phyloP scores from a whole-genome alignment of 2,329 filamentous ascomycete species.

The Ascochyta fabae region DNA sequence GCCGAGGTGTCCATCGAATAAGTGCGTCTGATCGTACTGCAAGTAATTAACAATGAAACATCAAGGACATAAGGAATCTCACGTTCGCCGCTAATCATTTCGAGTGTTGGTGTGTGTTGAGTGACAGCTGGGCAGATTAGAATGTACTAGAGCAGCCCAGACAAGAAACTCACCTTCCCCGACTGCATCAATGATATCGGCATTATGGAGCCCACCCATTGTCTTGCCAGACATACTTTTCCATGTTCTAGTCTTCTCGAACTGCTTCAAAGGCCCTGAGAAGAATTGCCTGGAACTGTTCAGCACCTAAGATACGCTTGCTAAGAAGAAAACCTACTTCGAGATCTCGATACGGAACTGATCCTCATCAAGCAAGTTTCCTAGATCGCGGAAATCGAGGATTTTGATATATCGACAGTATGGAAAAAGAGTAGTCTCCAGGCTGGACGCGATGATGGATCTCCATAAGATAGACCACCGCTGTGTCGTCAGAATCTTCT shows the following conservation, averaged over 20 bases:
- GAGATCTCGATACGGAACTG: constrained; percentile 65
- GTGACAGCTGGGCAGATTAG: constrained; percentile 50
- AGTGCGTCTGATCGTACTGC: constrained; percentile 60
- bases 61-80: constrained; percentile 21
- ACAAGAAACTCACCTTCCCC: constrained; percentile 52
- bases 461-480: constrained; percentile 72
- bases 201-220: constrained; percentile 48
- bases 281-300: constrained; percentile 57
- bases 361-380: constrained; percentile 64
- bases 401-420: constrained; percentile 72
- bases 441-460: constrained; percentile 70
- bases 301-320: not conserved
- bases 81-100: constrained; percentile 64
- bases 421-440: constrained; percentile 67
- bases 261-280: constrained; percentile 54
- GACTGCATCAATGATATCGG: constrained; percentile 55
- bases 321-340: constrained; percentile 50
- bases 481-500: constrained; percentile 56
- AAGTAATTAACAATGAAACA: constrained; percentile 13
- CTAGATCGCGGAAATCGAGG: constrained; percentile 68
- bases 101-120: constrained; percentile 60
- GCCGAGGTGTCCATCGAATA: constrained; percentile 63
- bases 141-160: not conserved
- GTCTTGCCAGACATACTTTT: constrained; percentile 37
- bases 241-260: constrained; percentile 44